Evolutionary conservation across 345 rosid species (phyloP).

Genomic region (Theobroma cacao): DNA sequence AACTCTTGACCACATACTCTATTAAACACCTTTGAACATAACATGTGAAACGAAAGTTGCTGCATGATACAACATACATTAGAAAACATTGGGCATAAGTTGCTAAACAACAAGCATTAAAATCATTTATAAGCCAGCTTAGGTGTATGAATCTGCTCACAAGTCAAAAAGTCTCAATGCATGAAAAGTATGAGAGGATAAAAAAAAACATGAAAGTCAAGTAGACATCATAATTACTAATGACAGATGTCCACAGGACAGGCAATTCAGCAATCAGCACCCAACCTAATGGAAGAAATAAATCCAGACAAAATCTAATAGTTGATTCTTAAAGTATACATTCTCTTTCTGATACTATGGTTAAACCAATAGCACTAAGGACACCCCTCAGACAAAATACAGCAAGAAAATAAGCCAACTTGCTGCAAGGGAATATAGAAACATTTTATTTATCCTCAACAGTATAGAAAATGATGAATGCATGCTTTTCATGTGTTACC

Average conservation of each 20-base stretch:
- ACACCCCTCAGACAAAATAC: neutral
- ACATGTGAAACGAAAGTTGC: neutral
- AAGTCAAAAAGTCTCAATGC: neutral
- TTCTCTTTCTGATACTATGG: neutral
- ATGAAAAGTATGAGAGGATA: neutral
- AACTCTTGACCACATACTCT: neutral
- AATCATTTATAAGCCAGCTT: neutral
- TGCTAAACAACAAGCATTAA: neutral
- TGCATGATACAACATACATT: neutral
- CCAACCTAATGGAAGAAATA: constrained; percentile 1
- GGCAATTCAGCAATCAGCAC: neutral
- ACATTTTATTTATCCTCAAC: neutral
- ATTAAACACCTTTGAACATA: neutral
- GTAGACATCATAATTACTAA: neutral
- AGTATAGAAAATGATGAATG: neutral
- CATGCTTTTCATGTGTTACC: too few species aligned
- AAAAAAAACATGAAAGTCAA: neutral
- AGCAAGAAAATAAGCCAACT: neutral
- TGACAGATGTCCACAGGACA: neutral
- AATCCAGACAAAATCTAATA: neutral
- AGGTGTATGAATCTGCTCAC: neutral
- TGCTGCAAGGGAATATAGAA: neutral
- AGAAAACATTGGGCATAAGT: neutral
- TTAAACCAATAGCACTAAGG: neutral
- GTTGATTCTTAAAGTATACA: neutral